Percentiles rank a stretch among this genome's conserved stretches.
These are phyloP conservation scores for Leucoagaricus sp. DNA, from an alignment of 1,284 basidiomycete genomes.

Conservation along the genomic window DNA sequence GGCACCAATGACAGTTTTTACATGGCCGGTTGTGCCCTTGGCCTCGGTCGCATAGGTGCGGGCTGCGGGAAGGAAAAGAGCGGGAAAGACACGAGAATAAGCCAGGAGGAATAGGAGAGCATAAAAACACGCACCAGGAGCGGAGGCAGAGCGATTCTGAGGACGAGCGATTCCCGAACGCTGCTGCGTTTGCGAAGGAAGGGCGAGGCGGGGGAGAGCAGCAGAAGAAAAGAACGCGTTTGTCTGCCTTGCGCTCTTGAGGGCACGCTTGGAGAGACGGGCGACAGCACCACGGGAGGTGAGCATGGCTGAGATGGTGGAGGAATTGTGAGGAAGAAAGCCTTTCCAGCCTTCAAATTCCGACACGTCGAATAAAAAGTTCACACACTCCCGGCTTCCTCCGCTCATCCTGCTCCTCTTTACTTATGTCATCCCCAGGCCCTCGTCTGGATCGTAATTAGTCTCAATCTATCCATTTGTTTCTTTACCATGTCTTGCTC, in stretches of 20 bases:
- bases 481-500: neutral
- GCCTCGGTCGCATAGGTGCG: constrained; percentile 93
- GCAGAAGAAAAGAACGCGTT: constrained; percentile 79
- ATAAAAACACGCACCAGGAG: constrained; percentile 40
- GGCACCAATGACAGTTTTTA: constrained; percentile 97
- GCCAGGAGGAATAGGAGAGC: constrained; percentile 6
- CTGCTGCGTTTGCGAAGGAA: constrained; percentile 43
- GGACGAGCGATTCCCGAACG: constrained; percentile 42
- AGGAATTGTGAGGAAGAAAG: constrained; percentile 22
- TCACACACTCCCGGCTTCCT: constrained; percentile 47
- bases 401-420: constrained; percentile 25
- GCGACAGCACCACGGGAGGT: constrained; percentile 77
- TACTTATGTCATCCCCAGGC: neutral
- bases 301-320: constrained; percentile 60
- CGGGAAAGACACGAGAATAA: constrained; percentile 19
- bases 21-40: constrained; percentile 66
- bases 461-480: neutral
- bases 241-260: constrained; percentile 70
- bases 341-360: constrained; percentile 28
- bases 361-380: constrained; percentile 44
- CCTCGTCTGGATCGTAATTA: neutral
- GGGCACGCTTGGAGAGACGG: constrained; percentile 80
- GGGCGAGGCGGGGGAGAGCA: constrained; percentile 47
- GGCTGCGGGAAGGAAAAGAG: constrained; percentile 43
- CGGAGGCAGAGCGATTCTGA: constrained; percentile 42